A percentile compares a stretch with the other conserved stretches of the same genome.
Conservation (phyloP, 148 eudicot genomes). For the Vaccinium myrtillus region DNA sequence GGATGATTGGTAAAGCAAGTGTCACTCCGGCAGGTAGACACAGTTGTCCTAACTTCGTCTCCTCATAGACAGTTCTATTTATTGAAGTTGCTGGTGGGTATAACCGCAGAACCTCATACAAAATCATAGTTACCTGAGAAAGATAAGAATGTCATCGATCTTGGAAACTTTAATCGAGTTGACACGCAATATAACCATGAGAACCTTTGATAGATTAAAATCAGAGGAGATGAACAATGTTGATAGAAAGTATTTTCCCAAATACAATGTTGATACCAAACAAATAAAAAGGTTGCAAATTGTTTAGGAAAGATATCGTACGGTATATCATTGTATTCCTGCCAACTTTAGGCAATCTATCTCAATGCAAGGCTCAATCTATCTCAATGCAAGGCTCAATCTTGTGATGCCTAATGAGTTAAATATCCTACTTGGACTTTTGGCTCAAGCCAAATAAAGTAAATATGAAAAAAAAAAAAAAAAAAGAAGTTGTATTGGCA, state of each 20-base stretch:
- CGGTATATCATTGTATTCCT: neutral
- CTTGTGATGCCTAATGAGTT: neutral
- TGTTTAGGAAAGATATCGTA: neutral
- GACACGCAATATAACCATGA: neutral
- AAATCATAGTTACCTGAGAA: constrained; percentile 19
- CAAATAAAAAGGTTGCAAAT: neutral
- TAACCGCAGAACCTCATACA: constrained; percentile 23
- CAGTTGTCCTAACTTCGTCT: constrained; percentile 19
- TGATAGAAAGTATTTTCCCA: neutral
- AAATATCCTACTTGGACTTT: neutral
- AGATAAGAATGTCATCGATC: neutral
- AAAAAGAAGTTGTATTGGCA: no score
- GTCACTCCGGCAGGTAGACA: constrained; percentile 9
- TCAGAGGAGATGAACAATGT: neutral
- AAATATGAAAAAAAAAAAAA: no score
- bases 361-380: neutral
- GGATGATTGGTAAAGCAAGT: neutral
- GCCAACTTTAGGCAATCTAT: neutral
- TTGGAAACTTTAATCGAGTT: neutral
- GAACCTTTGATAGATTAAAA: neutral
- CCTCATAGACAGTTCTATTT: neutral
- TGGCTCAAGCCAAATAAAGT: neutral
- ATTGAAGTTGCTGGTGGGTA: neutral
- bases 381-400: neutral
- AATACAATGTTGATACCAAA: neutral